Evolutionary conservation across 352 stramenopile species (phyloP).

Genomic region (Phytophthora aleatoria): DNA sequence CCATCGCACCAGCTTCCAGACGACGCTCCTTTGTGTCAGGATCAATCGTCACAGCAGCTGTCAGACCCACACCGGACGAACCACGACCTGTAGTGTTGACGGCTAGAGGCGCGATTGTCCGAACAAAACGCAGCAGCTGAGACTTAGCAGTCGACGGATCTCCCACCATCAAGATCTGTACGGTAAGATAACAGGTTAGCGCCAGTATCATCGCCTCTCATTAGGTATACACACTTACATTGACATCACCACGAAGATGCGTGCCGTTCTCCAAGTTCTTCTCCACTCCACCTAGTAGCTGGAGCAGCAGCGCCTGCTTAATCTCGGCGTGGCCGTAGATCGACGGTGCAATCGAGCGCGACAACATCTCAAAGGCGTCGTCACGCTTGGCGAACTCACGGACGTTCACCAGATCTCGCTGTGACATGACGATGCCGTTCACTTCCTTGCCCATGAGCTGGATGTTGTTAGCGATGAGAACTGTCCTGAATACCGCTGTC

Average conservation of each 20-base stretch:
- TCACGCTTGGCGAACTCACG: conserved; percentile 90
- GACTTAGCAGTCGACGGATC: conserved; percentile 99
- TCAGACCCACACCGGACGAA: conserved; percentile 94
- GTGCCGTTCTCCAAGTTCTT: conserved; percentile 99
- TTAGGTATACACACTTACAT: conserved; percentile 59
- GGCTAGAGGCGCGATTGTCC: conserved; percentile 93
- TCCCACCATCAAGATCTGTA: conserved; percentile 93
- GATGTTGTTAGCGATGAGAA: conserved; percentile 97
- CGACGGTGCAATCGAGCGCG: conserved; percentile 94
- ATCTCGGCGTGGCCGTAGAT: conserved; percentile 99
- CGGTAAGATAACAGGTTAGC: conserved; percentile 2
- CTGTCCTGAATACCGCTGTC: conserved; percentile 95
- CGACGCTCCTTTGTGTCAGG: conserved; percentile 93
- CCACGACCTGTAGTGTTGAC: conserved; percentile 91
- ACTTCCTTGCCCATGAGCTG: conserved; percentile 94
- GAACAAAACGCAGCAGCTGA: conserved; percentile 97
- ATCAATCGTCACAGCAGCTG: conserved; percentile 97
- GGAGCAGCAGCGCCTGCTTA: conserved; percentile 93
- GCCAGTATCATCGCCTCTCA: background rate
- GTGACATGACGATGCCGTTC: conserved; percentile 92
- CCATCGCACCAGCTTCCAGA: conserved; percentile 99
- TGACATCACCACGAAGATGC: conserved; percentile 99
- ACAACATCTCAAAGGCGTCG: conserved; percentile 93
- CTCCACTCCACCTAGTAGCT: conserved; percentile 91
- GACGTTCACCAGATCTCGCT: conserved; percentile 93